phyloP scores from a whole-genome alignment of 345 rosid species.

The Kandelia obovata region DNA sequence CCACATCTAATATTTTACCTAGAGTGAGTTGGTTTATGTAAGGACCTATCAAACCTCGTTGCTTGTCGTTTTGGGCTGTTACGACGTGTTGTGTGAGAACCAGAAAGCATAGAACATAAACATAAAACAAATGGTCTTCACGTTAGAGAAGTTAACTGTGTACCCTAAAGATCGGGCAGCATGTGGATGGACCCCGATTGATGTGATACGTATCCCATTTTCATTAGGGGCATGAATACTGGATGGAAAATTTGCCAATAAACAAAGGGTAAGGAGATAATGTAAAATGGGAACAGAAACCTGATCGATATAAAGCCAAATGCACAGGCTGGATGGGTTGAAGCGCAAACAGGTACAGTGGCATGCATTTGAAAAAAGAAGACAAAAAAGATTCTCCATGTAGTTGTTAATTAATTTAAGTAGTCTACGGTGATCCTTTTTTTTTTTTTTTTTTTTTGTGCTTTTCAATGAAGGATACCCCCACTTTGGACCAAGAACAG shows the following conservation, averaged over 20 bases:
- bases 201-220: not conserved
- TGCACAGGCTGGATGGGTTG: not conserved
- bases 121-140: no score
- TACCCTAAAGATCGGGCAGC: not conserved
- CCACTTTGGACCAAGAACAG: conserved; percentile 2
- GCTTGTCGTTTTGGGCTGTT: not conserved
- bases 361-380: not conserved
- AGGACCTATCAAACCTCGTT: conserved; percentile 24
- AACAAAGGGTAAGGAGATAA: not conserved
- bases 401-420: conserved; percentile 2
- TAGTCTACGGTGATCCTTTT: not conserved
- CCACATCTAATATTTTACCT: not conserved
- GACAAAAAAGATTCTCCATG: not conserved
- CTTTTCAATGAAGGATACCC: conserved; percentile 3
- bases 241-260: not conserved
- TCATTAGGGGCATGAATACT: not conserved
- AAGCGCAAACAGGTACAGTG: no score
- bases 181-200: conserved; percentile 2
- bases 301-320: conserved; percentile 1
- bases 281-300: not conserved
- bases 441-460: not conserved
- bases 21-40: conserved; percentile 44
- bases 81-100: not conserved
- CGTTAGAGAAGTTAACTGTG: not conserved
- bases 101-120: not conserved